Base-by-base conservation (phyloP, 75 land plant species). In the Pinus taeda region DNA sequence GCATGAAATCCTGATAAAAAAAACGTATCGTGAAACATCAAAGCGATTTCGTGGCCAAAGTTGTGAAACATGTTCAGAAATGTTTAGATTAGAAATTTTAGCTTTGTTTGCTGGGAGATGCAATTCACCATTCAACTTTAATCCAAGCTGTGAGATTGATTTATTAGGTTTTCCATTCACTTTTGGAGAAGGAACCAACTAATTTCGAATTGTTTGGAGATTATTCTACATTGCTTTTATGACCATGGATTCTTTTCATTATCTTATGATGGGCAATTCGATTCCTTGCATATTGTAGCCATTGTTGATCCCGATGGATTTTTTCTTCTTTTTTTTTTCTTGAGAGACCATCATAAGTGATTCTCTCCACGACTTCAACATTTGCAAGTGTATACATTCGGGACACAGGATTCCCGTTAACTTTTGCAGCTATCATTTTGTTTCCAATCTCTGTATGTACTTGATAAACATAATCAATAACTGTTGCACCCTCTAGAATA, bases 251-350 rank as follows among this genome's bases (percentile, higher is more conserved):
- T 74, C 75, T 26, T 76, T 91, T 96, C 79, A 93, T 90, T 60
- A 96, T 96, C 71, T 96, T 96, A 78, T 96, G 97, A 21, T 97
- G 83, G n/a, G 99, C 99, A 86, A 97, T 94, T 36, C 97, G 87
- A 17, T 97, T 96, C 80, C 88, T 94, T 39, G 99, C 97, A 89
- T 92, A 89, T 53, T 90, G 93, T 79, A 96, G 76, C 99, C 99
- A 96, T 70, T 89, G 93, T 60, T 90, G 86, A 75, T 94, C 97
- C 84, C 86, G 83, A 79, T 92, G 90, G 65, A 88, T 26, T 26
- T 26, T 26, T 26, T 26, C 26, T 26, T 26, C 0, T 26, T 26
- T 86, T 77, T 88, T 81, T 80, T 89, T 94, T 76, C 82, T 82
- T 49, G 97, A 89, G 37, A 92, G 75, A 26, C 86, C 97, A 81